Evolutionary conservation across 176 grass and related monocot species (phyloP), one percentile per base, ranked within the genome.

Genomic region (Thinopyrum elongatum): DNA sequence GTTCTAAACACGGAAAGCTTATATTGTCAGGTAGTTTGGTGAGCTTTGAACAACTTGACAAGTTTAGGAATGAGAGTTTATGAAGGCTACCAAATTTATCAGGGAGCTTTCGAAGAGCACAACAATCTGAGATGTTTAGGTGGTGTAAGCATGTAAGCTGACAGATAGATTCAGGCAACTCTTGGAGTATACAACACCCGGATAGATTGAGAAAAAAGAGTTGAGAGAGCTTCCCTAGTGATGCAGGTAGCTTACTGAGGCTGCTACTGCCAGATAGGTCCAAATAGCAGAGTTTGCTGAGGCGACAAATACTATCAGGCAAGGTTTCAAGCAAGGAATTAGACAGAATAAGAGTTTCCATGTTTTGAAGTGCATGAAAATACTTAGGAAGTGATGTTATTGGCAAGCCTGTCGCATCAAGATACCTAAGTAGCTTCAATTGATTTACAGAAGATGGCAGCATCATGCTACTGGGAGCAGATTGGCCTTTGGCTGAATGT

Each of bases 311-410:
- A 55, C 60, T 76, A 26, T 80, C 42, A 65, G 90, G 87, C 46
- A 92, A 57, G 8, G 82, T 33, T 82, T 74, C 62, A 89, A 79
- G 67, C 79, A n/a, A 31, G 30, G 83, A 92, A 47, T 87, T 80
- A 28, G 83, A 77, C 4, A 92, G 5, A 59, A 88, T 72, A n/a
- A 92, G 8, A 85, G 74, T 78, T 72, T 88, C 70, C 28, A 92
- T 69, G 64, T 82, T 86, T 44, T 85, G 23, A 26, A 62, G 60
- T 22, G 60, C 23, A 62, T 62, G 23, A 27, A 62, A 26, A 13
- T 62, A 5, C 10, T 62, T 62, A 1, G 60, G 60, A 62, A 62
- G 60, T 62, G 60, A 62, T 26, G 60, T 62, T 23, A 62, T 79
- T 38, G 23, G 79, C 26, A 87, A 83, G 62, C 79, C 62, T 3